Base-by-base conservation (phyloP, 1,284 basidiomycete genomes). In the Boletus sp. region DNA sequence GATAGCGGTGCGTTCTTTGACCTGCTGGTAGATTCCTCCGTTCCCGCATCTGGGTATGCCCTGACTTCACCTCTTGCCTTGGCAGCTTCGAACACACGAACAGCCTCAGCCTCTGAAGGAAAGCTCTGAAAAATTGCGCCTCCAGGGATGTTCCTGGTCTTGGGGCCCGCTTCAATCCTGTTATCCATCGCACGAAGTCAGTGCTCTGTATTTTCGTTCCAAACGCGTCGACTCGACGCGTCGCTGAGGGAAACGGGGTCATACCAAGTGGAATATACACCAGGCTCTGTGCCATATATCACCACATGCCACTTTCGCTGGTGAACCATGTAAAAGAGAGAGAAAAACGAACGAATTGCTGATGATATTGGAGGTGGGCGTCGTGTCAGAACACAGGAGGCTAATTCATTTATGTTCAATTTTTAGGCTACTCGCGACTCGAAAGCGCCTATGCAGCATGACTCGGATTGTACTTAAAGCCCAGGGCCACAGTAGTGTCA, bases 191-290 rank as follows among this genome's bases (percentile, higher is more conserved):
- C 43, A 48, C 52, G 50, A 52, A 51, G 55, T 52, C 50, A 59
- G 60, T 37, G 23, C 33, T 40, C n/a, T n/a, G n/a, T 11, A 59
- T 59, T 43, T 50, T 46, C 62, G 50, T 35, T 51, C 47, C 52
- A 56, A 53, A 56, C 60, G 59, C 66, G 59, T 52, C 43, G 53
- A 52, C 60, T 47, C 6, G 52, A 40, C 53, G 51, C 63, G 63
- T 61, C 63, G 38, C 49, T 40, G 51, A 46, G 51, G 52, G 11
- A 43, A 50, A 49, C 30, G 16, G 6, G 50, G n/a, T 6, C 78
- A 69, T 67, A 83, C 83, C 83, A 85, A 37, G 67, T 72, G 7
- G 68, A 60, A 63, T 80, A 85, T 35, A 85, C 74, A 2, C 84
- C 83, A 8, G 79, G 77, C 21, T 71, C 57, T 21, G 59, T 78